Conservation (phyloP, 2,329 filamentous ascomycete species). For the Calonectria henricotiae region DNA sequence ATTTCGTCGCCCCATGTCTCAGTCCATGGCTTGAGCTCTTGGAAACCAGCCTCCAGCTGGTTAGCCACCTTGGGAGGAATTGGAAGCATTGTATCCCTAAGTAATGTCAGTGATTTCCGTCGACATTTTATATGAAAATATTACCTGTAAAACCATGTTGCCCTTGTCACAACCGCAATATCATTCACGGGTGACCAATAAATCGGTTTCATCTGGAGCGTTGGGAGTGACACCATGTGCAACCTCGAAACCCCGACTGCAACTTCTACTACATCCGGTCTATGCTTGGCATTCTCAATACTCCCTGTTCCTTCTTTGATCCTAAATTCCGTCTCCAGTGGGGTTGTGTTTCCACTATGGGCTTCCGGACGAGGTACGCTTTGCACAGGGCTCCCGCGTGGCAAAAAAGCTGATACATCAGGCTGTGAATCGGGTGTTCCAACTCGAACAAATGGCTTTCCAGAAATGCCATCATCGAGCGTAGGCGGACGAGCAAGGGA, state of each 20-base stretch:
- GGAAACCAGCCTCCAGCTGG: conserved; percentile 91
- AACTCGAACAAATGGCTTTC: conserved; percentile 70
- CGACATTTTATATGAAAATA: conserved; percentile 26
- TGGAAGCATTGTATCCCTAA: conserved; percentile 88
- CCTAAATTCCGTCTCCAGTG: conserved; percentile 32
- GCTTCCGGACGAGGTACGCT: conserved; percentile 33
- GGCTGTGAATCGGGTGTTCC: conserved; percentile 55
- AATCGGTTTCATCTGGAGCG: conserved; percentile 92
- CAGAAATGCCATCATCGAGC: conserved; percentile 69
- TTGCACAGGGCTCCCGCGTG: conserved; percentile 28
- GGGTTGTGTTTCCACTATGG: conserved; percentile 14
- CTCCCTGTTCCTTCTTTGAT: conserved; percentile 34
- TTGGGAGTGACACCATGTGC: conserved; percentile 88
- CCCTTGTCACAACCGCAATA: conserved; percentile 84
- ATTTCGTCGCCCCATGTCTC: conserved; percentile 95
- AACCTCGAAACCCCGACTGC: conserved; percentile 92
- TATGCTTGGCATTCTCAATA: conserved; percentile 31
- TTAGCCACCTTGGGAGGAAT: conserved; percentile 90
- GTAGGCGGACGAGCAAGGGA: conserved; percentile 45
- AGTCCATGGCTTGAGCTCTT: conserved; percentile 89
- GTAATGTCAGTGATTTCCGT: conserved; percentile 40
- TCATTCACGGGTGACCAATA: conserved; percentile 98
- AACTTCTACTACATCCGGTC: conserved; percentile 69
- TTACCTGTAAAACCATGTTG: conserved; percentile 95
- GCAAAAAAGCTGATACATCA: conserved; percentile 35